Base-by-base conservation (phyloP, 306 rosid species). In the Glycine tomentella region DNA sequence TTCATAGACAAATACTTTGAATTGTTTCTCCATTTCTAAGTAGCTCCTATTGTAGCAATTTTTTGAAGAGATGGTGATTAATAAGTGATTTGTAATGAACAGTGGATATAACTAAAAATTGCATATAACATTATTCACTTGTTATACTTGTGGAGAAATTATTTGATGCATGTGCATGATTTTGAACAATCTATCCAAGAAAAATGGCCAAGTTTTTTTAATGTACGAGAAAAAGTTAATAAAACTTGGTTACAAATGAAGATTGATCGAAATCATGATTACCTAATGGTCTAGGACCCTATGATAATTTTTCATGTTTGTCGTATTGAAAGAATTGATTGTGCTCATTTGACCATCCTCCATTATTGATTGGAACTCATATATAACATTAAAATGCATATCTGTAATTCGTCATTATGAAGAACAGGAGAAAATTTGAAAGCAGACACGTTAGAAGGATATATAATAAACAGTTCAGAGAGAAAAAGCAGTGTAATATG, bases 21-120 rank as follows among this genome's bases (percentile, higher is more conserved):
- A 90, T 65, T 67, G 78, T 74, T 87, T 89, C 83, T 94, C 98
- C 98, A 94, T 92, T 87, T 94, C 97, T 65, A 91, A 50, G 86
- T 91, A 94, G 87, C 97, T 92, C 89, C 97, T 94, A 78, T 34
- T 16, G 20, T 57, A 25, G 12, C 4, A 58, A 34, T 34, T 4
- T 25, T 51, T 12, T 13, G 4, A 51, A 51, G 16, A 13, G 44
- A 40, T 40, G 44, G 7, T 4, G 7, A 40, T 40, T 40, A 14
- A 51, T 14, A 6, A 49, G 53, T 49, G 53, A 49, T 49, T 49
- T 49, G 53, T 10, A 49, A 49, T 49, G 53, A 49, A 49, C 5
- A 11, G 3, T 49, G 53, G 7, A 49, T 49, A 9, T 49, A 49
- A 10, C 53, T 49, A 14, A 49, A 9, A 49, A 49, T 3, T 49